Base-by-base conservation (phyloP, 805 yeast genomes). In the Candida sonorensis region DNA sequence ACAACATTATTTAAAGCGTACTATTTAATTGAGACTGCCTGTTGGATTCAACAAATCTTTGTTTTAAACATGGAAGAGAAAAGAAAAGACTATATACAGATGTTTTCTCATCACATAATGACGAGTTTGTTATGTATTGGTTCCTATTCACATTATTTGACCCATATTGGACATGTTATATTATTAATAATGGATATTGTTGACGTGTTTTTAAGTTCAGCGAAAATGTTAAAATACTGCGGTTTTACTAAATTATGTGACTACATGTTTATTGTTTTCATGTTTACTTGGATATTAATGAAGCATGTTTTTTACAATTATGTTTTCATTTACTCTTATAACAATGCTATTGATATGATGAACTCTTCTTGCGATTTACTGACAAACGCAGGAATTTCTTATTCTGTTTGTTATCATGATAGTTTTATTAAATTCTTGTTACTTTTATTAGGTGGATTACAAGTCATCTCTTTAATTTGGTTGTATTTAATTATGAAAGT, bases 21-120 rank as follows among this genome's bases (percentile, higher is more conserved):
- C 58, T 87, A 87, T 48, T 65, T 87, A 25, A 57, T 75, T 24
- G 80, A 81, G 45, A 65, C 81, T n/a, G 78, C 81, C 10, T 73
- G 72, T 44, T 88, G 94, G 94, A 49, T 84, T 40, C 85, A 82
- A 47, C 95, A 85, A 56, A 65, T 84, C 16, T 67, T 82, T 44
- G 83, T 81, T 19, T 64, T 88, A 38, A 75, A 85, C 57, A 58
- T 86, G 31, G 97, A 87, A 57, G 77, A 73, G 38, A 72, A 68
- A 41, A 72, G 97, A 40, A 85, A 85, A 52, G 97, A 87, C 53
- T 77, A 83, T 53, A 56, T 59, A 45, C 95, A 87, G 58, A 87
- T 87, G 97, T 75, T 86, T 49, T 61, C 78, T 28, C 97, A 87
- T 55, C 97, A 87, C 57, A 75, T 88, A 35, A 77, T 88, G 35